Evolutionary conservation across 208 protist genomes (phyloP), one percentile per base, ranked within the genome.

Genomic region (Leishmania amazonensis): DNA sequence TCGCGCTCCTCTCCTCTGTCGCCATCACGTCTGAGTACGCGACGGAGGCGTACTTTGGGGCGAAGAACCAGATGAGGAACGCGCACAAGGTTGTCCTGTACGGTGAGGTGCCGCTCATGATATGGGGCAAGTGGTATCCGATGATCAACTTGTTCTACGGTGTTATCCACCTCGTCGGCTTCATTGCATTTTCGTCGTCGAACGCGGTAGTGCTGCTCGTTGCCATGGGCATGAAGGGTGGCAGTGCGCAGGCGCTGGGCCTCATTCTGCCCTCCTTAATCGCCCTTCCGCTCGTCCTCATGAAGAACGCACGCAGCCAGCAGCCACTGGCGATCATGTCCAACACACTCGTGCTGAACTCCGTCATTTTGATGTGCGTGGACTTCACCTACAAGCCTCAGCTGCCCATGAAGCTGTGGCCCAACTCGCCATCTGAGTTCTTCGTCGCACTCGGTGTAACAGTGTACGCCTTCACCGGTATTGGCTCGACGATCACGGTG

Each of bases 381-480:
- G 87, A 89, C 81, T 92, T 92, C 83, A 84, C 87, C 31, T 90
- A 92, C 78, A 75, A 78, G 40, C 40, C 76, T 31, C 70, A 81
- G 17, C 64, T 57, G 53, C 60, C 79, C 60, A 82, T 85, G 68
- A 85, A 89, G 67, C 76, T 90, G 49, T 92, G 85, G 81, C 57
- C 86, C 6, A 40, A 78, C 57, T 90, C 88, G 3, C 57, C 84
- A 21, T 76, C 84, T 15, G 85, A 90, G 64, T 88, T 89, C 75
- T 90, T 92, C 71, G 83, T 85, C 28, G 89, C 89, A 21, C 79
- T 92, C n/a, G 87, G 89, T 49, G 83, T 92, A 24, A 84, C 79
- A 13, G 89, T 92, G 62, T 89, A 92, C 81, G 89, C 89, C 78
- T 92, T 92, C 80, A 92, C 89, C 19, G 87, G 87, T 28, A 86